These are phyloP conservation scores for Ganoderma lingzhi DNA, from an alignment of 1,284 basidiomycete genomes.

Conservation along the genomic window DNA sequence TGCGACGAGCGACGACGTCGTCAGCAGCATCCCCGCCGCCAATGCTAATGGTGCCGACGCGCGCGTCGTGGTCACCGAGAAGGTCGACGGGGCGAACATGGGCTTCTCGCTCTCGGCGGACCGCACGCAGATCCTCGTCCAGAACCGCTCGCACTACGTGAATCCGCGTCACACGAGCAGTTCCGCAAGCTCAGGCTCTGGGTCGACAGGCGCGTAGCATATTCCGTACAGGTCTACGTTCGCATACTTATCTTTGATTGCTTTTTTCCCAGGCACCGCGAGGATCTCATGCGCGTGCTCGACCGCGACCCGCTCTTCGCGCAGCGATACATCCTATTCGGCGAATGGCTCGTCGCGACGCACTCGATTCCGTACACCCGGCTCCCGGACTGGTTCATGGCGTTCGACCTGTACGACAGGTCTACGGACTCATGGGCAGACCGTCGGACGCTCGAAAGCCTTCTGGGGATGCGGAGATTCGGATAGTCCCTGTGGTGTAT, in stretches of 20 bases:
- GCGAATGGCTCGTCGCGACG: constrained; percentile 70
- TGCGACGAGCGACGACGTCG: constrained; percentile 59
- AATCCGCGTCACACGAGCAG: constrained; percentile 60
- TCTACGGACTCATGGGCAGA: constrained; percentile 51
- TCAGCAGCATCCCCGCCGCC: constrained; percentile 23
- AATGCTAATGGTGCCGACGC: not conserved
- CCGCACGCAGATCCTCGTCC: constrained; percentile 55
- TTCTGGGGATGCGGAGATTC: constrained; percentile 52
- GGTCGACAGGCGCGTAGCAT: constrained; percentile 44
- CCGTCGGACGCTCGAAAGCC: constrained; percentile 43
- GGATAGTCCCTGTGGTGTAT: constrained; percentile 53
- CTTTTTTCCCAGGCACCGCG: constrained; percentile 43
- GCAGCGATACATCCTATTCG: constrained; percentile 66
- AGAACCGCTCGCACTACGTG: constrained; percentile 73
- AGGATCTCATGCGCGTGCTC: constrained; percentile 53
- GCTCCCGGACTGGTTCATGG: constrained; percentile 63
- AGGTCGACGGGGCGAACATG: constrained; percentile 74
- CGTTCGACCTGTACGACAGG: constrained; percentile 69
- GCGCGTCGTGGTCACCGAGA: constrained; percentile 63
- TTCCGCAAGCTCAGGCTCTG: constrained; percentile 65
- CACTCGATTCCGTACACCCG: constrained; percentile 65
- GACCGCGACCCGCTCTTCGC: constrained; percentile 59
- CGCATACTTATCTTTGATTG: not conserved
- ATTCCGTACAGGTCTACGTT: not conserved
- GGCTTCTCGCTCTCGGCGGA: constrained; percentile 64